Conservation (phyloP, 2,329 filamentous ascomycete genomes). For the Alternaria gansuensis region DNA sequence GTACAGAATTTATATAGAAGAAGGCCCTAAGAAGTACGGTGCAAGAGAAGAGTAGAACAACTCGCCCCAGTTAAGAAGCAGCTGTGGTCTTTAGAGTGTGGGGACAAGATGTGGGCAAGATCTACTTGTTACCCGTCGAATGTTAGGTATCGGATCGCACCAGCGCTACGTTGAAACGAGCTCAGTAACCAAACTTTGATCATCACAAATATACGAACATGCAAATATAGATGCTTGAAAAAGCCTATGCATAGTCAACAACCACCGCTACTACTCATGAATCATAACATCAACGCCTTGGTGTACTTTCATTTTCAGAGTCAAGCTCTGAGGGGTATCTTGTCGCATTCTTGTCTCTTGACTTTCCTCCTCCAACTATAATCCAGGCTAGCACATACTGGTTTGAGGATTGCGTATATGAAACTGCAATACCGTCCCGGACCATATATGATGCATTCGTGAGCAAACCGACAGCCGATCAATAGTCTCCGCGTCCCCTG, state of each 20-base stretch:
- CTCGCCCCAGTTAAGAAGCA: neutral
- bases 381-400: neutral
- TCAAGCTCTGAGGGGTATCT: neutral
- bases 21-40: neutral
- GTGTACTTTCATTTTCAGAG: neutral
- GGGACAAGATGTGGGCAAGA: neutral
- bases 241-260: neutral
- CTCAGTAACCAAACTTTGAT: neutral
- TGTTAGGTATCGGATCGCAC: neutral
- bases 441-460: neutral
- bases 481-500: constrained; percentile 35
- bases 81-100: neutral
- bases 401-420: neutral
- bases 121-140: neutral
- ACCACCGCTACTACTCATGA: neutral
- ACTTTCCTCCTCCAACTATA: neutral
- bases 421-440: neutral
- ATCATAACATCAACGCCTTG: neutral
- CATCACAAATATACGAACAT: neutral
- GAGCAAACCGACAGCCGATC: neutral
- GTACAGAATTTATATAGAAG: neutral
- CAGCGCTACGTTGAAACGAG: neutral
- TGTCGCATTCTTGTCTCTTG: neutral
- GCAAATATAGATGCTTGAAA: neutral
- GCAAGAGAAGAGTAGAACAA: neutral